phyloP scores from a whole-genome alignment of 208 protist species.

The Phytomonas francai region DNA sequence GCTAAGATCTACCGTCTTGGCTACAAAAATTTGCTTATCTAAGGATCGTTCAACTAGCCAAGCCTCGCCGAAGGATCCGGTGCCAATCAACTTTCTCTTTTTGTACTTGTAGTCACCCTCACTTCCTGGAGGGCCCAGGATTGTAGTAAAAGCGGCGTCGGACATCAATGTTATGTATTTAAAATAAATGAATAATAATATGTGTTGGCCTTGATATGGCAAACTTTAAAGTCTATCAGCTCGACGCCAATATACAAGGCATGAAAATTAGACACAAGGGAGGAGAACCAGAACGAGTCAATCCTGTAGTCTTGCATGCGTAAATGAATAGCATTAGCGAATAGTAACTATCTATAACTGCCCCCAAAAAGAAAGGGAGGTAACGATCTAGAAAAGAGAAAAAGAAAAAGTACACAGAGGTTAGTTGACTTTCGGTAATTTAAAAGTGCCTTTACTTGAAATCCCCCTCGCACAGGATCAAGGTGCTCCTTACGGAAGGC shows the following conservation, averaged over 20 bases:
- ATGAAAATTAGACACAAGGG: background rate
- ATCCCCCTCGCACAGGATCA: background rate
- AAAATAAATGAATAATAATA: background rate
- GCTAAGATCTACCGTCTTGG: slow-evolving; percentile 74
- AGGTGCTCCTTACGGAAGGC: background rate
- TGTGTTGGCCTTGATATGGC: slow-evolving; percentile 2
- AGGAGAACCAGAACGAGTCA: background rate
- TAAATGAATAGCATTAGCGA: background rate
- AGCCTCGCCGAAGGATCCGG: slow-evolving; percentile 80
- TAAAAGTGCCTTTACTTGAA: background rate
- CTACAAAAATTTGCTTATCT: slow-evolving; percentile 68
- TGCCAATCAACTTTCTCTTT: slow-evolving; percentile 77
- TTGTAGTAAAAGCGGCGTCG: slow-evolving; percentile 15
- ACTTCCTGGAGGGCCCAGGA: slow-evolving; percentile 34
- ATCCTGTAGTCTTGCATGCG: background rate
- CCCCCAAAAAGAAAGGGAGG: background rate
- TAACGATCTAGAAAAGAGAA: background rate
- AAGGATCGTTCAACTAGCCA: slow-evolving; percentile 58
- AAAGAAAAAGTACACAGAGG: slow-evolving; percentile 1
- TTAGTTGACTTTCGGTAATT: background rate
- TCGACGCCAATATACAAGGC: background rate
- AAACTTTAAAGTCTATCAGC: background rate
- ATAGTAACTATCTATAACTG: background rate
- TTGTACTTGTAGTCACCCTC: slow-evolving; percentile 56
- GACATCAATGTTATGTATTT: background rate